Evolutionary conservation across 352 stramenopile genomes (phyloP), one percentile per base, ranked within the genome.

Genomic region (Phytophthora idaei): DNA sequence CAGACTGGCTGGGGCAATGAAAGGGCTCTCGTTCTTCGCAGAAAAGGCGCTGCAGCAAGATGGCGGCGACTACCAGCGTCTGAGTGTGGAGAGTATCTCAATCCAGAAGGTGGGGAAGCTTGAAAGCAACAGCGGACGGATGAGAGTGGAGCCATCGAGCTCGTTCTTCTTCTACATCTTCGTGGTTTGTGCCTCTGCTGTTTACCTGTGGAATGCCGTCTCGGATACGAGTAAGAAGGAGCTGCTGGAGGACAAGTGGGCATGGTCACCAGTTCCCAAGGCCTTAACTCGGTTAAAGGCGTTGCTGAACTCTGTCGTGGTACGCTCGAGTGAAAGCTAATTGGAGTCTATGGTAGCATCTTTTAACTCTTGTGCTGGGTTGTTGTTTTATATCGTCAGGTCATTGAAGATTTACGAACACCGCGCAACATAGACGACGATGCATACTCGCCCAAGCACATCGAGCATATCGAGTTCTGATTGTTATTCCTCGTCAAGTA

Each of bases 241-340:
- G 25, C 27, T 66, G 48, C 11, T 53, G 52, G 45, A 62, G 7
- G 44, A 69, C 21, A 67, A 69, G 15, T 66, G 56, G 42, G 42
- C 47, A 28, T 83, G 77, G 77, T 82, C 75, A 28, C 72, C 73
- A 28, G 52, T 86, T 46, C 75, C 73, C 7, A 76, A 52, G 34
- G 49, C 69, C 17, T 41, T 76, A 29, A 48, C 28, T 41, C 41
- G 47, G 17, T 72, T 83, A 49, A 82, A 77, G 55, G 36, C 56
- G 14, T 57, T 81, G 10, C 34, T 87, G 32, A 34, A 48, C n/a
- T 77, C 76, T 29, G 25, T 76, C 27, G 68, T 87, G 76, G 78
- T 86, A 69, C 28, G 68, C 61, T 41, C 4, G 48, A 37, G 39
- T 50, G 36, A 60, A 54, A 15, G 39, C 2, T 27, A 4, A 41